Evolutionary conservation across 768 basidiomycete species (phyloP).

Genomic region (Trametes cubensis): DNA sequence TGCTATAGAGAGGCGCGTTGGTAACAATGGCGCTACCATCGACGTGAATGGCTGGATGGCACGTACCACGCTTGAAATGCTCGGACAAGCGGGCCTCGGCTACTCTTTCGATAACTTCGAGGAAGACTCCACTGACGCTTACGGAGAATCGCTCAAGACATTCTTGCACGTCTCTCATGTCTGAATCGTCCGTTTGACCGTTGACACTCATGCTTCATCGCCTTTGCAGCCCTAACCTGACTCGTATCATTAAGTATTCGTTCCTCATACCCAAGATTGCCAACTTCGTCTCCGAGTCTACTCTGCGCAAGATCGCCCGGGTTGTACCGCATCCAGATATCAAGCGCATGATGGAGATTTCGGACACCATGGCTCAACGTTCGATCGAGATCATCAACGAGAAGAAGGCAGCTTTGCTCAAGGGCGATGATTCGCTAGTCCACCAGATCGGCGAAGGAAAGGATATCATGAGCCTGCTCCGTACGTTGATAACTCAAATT

Average conservation of each 20-base stretch:
- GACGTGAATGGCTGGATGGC: conserved; percentile 26
- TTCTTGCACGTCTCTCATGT: conserved; percentile 20
- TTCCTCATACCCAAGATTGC: conserved; percentile 48
- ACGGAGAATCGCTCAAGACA: conserved; percentile 23
- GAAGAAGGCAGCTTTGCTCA: conserved; percentile 37
- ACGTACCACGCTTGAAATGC: conserved; percentile 24
- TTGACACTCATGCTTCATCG: neutral
- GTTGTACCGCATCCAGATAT: conserved; percentile 42
- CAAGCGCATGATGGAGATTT: conserved; percentile 46
- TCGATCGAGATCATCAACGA: conserved; percentile 43
- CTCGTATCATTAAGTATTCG: conserved; percentile 33
- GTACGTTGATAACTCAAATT: conserved; percentile 33
- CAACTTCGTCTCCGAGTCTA: conserved; percentile 42
- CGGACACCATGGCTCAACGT: conserved; percentile 49
- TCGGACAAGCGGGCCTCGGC: conserved; percentile 25
- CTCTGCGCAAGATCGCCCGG: conserved; percentile 48
- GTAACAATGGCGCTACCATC: conserved; percentile 2
- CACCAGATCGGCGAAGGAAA: conserved; percentile 38
- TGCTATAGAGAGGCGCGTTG: conserved; percentile 7
- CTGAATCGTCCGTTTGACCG: neutral
- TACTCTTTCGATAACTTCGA: conserved; percentile 25
- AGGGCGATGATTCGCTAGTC: conserved; percentile 31
- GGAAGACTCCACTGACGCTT: conserved; percentile 18
- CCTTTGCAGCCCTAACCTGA: neutral
- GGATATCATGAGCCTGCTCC: conserved; percentile 52